Conservation (phyloP, 495 filamentous ascomycete genomes). For the Neurospora hispaniola region DNA sequence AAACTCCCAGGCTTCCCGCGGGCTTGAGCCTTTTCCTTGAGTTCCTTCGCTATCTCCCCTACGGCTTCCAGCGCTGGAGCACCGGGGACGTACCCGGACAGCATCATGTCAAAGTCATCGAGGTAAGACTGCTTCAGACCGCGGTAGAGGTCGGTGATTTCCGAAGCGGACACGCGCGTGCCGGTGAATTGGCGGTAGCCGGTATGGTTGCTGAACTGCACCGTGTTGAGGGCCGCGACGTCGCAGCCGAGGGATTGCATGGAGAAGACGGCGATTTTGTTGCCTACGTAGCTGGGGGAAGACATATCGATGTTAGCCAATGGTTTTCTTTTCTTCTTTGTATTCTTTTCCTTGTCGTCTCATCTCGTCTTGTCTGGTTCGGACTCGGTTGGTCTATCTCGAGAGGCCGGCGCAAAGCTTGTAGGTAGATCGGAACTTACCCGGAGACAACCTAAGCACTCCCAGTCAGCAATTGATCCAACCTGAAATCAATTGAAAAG, state of each 20-base stretch:
- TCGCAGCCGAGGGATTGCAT: slow-evolving; percentile 91
- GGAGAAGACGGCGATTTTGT: slow-evolving; percentile 86
- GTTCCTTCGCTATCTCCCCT: slow-evolving; percentile 69
- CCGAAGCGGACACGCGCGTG: slow-evolving; percentile 62
- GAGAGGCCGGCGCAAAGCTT: not conserved
- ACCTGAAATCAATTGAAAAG: not conserved
- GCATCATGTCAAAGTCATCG: slow-evolving; percentile 79
- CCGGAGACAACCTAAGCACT: slow-evolving; percentile 62
- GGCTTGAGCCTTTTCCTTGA: slow-evolving; percentile 52
- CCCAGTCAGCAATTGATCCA: slow-evolving; percentile 22
- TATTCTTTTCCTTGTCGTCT: not conserved
- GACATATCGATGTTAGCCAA: not conserved
- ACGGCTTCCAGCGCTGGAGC: slow-evolving; percentile 74
- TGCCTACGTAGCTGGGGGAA: slow-evolving; percentile 74
- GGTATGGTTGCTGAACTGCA: slow-evolving; percentile 94
- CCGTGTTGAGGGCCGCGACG: slow-evolving; percentile 85
- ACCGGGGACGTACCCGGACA: slow-evolving; percentile 86
- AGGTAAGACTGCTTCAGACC: slow-evolving; percentile 75
- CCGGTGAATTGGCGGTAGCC: slow-evolving; percentile 83
- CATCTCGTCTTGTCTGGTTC: not conserved
- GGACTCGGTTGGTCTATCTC: not conserved
- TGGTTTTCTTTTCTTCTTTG: not conserved
- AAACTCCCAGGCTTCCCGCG: slow-evolving; percentile 55
- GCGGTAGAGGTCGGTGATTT: slow-evolving; percentile 76
- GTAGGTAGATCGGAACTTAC: slow-evolving; percentile 33